These are phyloP conservation scores for Scutellaria minor DNA, from an alignment of 257 asterid genomes.

Conservation along the genomic window DNA sequence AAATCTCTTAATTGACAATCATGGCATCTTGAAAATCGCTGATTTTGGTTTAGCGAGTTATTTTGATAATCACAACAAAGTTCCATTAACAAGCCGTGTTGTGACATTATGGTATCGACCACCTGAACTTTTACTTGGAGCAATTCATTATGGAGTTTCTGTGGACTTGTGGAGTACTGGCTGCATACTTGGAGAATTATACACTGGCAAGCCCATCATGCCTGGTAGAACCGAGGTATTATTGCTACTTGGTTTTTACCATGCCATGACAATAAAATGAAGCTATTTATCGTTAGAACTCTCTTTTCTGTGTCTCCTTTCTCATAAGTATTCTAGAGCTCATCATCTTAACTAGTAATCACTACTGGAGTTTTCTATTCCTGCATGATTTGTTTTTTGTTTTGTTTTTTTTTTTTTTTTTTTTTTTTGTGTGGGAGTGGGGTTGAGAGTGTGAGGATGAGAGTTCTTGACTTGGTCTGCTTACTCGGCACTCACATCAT, in stretches of 20 bases:
- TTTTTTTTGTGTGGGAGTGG: background rate
- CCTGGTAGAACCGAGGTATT: constrained; percentile 96
- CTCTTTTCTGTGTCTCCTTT: background rate
- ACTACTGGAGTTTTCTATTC: background rate
- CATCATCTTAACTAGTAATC: background rate
- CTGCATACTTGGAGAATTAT: constrained; percentile 89
- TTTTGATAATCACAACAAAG: constrained; percentile 53
- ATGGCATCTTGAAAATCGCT: constrained; percentile 84
- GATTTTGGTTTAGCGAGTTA: constrained; percentile 94
- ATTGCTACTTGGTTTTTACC: constrained; percentile 8
- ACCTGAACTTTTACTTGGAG: constrained; percentile 93
- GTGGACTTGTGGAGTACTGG: constrained; percentile 96
- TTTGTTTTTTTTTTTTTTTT: background rate
- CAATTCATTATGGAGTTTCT: constrained; percentile 78
- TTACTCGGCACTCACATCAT: background rate
- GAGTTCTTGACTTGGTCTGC: background rate
- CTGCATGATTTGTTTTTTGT: background rate
- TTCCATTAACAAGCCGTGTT: constrained; percentile 87
- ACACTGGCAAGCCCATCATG: constrained; percentile 86
- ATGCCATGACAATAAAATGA: background rate
- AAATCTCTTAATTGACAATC: constrained; percentile 73
- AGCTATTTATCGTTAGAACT: background rate
- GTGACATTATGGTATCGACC: constrained; percentile 98
- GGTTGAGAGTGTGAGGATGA: background rate
- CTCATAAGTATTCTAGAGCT: background rate